Base-by-base conservation (phyloP, 164 flowering plant species). In the Dillenia turbinata region DNA sequence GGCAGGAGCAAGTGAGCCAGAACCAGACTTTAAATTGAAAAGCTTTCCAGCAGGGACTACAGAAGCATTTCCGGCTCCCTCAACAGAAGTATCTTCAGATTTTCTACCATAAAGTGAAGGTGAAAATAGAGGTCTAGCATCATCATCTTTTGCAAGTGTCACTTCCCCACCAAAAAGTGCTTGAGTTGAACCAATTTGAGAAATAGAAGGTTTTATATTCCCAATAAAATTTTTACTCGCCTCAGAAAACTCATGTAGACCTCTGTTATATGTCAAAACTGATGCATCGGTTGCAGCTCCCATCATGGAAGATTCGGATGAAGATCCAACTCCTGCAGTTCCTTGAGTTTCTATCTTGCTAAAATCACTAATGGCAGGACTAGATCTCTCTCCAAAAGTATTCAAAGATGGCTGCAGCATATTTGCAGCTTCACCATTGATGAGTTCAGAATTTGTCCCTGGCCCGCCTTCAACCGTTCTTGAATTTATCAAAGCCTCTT, bases 161-260 rank as follows among this genome's bases (percentile, higher is more conserved):
- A 44, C 12, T 12, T 72, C 70, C 49, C 66, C 76, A 67, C 64
- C 63, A 46, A 76, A 63, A 71, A 45, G 52, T 19, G 71, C 57
- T 61, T 55, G 75, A 68, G 75, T 66, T 57, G 72, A 57, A 49
- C 49, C 54, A 62, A 61, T 56, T 65, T 53, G 69, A 16, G 56
- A 54, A 62, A 47, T 65, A 70, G 56, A 19, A 40, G 69, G 61
- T 52, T 68, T 78, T 54, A 54, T 44, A 43, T 40, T 67, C 19
- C 58, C 73, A 24, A 54, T 24, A 8, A 64, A 47, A 12, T 58
- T 69, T 17, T 69, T 71, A 22, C 60, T 50, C 19, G 24, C n/a
- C 55, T 61, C 77, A 52, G 26, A 44, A 63, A 63, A 53, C 54
- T 51, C 65, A 47, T 49, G 72, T 15, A 57, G 48, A 57, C 59